Base-by-base conservation (phyloP, 2,329 filamentous ascomycete genomes). In the Escovopsis sp. region DNA sequence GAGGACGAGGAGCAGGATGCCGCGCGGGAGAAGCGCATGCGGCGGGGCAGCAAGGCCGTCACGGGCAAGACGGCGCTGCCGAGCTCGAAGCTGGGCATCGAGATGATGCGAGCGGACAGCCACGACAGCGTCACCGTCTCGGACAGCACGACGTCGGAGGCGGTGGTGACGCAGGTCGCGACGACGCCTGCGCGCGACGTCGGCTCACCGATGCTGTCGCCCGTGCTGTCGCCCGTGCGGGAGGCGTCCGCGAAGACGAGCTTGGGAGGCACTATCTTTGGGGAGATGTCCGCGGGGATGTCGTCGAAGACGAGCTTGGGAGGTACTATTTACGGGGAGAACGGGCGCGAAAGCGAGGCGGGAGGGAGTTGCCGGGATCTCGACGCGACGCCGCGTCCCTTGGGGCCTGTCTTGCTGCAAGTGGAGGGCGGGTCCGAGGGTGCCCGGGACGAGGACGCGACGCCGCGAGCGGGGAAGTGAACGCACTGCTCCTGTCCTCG, bases 91-190 rank as follows among this genome's bases (percentile, higher is more conserved):
- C 70, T 96, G 2, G 86, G 86, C 2, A 90, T 86, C 34, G 88
- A 96, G 56, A 94, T 96, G 88, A 88, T 94, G 84, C 76, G 88
- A 33, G 92, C 88, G 15, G 93, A 94, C 54, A 94, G 85, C 50
- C 80, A 88, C 47, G 88, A 92, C 33, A 94, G 87, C 49, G 72
- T 83, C 36, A 63, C 63, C 1, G 35, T 68, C 11, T 66, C 68
- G 3, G 69, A 71, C 32, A 64, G 58, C 44, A 23, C 21, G n/a
- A 63, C 62, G 12, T 54, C 62, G 1, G 68, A 70, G 43, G 61
- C 63, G n/a, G 53, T n/a, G n/a, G n/a, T 61, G n/a, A 68, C 67
- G 4, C 63, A 69, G 47, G 61, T 66, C 11, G 54, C 50, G 30
- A 66, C 62, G 8, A 70, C 65, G 13, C 66, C 68, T 2, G 62